Evolutionary conservation across 805 yeast genomes (phyloP), one percentile per base, ranked within the genome.

Genomic region (Grigorovia transvaalensis): DNA sequence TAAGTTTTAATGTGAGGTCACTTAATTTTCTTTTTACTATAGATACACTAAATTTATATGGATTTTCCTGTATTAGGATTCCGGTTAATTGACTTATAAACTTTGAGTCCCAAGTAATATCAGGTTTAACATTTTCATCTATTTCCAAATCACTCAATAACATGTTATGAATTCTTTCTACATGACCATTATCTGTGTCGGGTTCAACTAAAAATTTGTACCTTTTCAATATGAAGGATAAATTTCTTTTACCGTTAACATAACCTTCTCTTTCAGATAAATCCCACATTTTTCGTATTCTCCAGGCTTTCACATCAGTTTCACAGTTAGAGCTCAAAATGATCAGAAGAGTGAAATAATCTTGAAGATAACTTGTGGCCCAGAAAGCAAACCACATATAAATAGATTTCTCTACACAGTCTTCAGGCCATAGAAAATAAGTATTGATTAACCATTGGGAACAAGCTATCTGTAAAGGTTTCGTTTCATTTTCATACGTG

Each of bases 371-470:
- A n/a, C 66, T 70, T 48, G 59, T 68, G 50, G 67, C 68, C 60
- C 74, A 59, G 19, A 64, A 59, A 44, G 71, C 68, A 49, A 71
- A 59, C 55, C 70, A 59, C 9, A 65, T 19, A 1, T 72, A 65
- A 46, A 61, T 61, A 60, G 40, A 19, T 50, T 49, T 1, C 52
- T 55, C 15, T 59, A 57, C 9, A 59, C n/a, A 46, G 8, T 48
- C 45, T 18, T 60, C 59, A 9, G 60, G 61, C 12, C 65, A 55
- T 1, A 67, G 53, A 40, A 60, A 54, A 46, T 58, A 61, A 0
- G 68, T 63, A 13, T 62, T 65, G 1, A 68, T 64, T 20, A 72
- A 50, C 76, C 76, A 72, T 35, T 59, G 60, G 20, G 66, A 54
- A 0, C 71, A 50, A 0, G 57, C 53, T 1, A 52, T 50, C 50